phyloP scores from a whole-genome alignment of 208 protist species.

The Wallacemonas sp. region DNA sequence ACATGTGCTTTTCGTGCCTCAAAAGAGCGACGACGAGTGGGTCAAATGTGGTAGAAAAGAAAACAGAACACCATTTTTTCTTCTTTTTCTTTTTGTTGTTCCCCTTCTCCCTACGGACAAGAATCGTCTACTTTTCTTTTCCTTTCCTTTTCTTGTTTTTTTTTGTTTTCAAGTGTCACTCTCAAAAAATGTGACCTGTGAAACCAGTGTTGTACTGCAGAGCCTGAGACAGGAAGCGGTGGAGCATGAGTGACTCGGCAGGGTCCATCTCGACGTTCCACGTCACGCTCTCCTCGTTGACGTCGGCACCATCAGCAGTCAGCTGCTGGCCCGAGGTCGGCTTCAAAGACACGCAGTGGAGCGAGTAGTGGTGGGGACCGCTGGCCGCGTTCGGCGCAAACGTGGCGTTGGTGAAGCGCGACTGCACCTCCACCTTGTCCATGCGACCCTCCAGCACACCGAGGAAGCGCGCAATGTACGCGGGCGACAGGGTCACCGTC shows the following conservation, averaged over 20 bases:
- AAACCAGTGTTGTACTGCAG: conserved; percentile 87
- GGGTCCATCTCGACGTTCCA: conserved; percentile 72
- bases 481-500: conserved; percentile 72
- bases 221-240: conserved; percentile 82
- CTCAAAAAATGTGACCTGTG: conserved; percentile 22
- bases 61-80: no score
- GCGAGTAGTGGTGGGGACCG: conserved; percentile 53
- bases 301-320: conserved; percentile 36
- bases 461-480: conserved; percentile 86
- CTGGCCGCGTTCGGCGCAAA: conserved; percentile 55
- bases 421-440: conserved; percentile 72
- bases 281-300: conserved; percentile 64
- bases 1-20: not conserved
- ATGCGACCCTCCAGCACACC: conserved; percentile 80
- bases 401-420: conserved; percentile 77
- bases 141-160: not conserved
- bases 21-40: no score
- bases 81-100: conserved; percentile 16
- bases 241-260: conserved; percentile 85
- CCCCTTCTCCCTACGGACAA: no score
- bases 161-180: not conserved
- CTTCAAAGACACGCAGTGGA: conserved; percentile 60
- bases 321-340: conserved; percentile 57
- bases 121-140: not conserved
- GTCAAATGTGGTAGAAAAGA: no score